Conservation (phyloP, 2,329 filamentous ascomycete genomes). For the Chaetoscypha palmicola region DNA sequence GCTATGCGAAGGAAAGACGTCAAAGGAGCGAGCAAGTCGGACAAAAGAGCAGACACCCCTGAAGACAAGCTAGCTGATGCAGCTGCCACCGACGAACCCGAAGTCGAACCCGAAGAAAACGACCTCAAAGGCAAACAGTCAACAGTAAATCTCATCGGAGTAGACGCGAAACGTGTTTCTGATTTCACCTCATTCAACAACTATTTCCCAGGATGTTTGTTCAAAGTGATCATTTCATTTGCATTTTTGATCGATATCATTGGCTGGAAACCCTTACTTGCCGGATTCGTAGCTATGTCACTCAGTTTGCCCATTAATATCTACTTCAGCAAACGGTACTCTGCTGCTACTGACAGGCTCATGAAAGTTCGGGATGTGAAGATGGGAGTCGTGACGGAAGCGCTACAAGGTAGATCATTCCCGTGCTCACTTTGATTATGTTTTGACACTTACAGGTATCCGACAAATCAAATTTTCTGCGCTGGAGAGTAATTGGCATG, state of each 20-base stretch:
- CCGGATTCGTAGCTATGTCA: conserved; percentile 57
- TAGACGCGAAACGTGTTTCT: conserved; percentile 63
- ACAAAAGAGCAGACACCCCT: conserved; percentile 32
- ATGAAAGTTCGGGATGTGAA: conserved; percentile 75
- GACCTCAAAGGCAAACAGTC: conserved; percentile 59
- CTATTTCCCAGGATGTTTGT: conserved; percentile 53
- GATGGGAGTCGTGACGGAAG: conserved; percentile 68
- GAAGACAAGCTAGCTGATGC: conserved; percentile 21
- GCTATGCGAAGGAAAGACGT: conserved; percentile 71
- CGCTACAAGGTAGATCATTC: conserved; percentile 49
- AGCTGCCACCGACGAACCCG: conserved; percentile 28
- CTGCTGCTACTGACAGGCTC: conserved; percentile 56
- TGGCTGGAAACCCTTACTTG: conserved; percentile 61
- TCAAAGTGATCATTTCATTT: conserved; percentile 60
- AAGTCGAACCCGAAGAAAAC: conserved; percentile 35
- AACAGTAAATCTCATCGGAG: conserved; percentile 71
- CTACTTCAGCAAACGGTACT: conserved; percentile 57
- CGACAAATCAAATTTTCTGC: conserved; percentile 82
- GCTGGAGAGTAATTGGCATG: conserved; percentile 67
- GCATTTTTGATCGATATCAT: conserved; percentile 61
- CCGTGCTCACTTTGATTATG: not conserved
- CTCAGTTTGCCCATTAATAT: conserved; percentile 63
- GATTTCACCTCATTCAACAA: conserved; percentile 63
- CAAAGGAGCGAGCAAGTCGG: conserved; percentile 50
- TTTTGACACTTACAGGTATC: conserved; percentile 37